Base-by-base conservation (phyloP, 2,329 filamentous ascomycete genomes). In the Neofusicoccum umdonicola region DNA sequence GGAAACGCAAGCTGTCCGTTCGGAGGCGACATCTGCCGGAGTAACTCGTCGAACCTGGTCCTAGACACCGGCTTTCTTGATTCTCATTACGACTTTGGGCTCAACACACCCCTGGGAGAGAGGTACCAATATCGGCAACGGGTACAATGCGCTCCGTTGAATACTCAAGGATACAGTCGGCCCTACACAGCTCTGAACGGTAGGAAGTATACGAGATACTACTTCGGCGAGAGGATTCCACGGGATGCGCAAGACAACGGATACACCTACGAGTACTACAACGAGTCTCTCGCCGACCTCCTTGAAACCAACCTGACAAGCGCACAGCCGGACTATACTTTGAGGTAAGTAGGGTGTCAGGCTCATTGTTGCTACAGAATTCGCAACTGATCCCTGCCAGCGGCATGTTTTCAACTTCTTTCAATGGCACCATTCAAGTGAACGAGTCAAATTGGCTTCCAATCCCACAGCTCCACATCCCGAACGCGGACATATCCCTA, bases 401-500 rank as follows among this genome's bases (percentile, higher is more conserved):
- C 41, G 41, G 41, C 41, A 7, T 44, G 6, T 15, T 4, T 4
- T 44, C 41, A 8, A 34, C 41, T 2, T 27, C 19, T 7, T 12
- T 44, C 4, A 58, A 58, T 34, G 35, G 51, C 12, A 15, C 41
- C 8, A 56, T 37, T n/a, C 15, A 37, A 4, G 7, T 22, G 9
- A 39, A 42, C 1, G 39, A 31, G 8, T 63, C 47, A 6, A 31
- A n/a, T 1, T 62, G 54, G 44, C 19, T 12, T n/a, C 72, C 76
- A 2, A 72, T 75, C 35, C 67, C 70, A 15, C 68, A 68, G 41
- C 71, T 79, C 44, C 67, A 67, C 3, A 66, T 68, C 15, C 67
- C 63, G 1, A 69, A 76, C 50, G 72, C 73, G 4, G 76, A 78
- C 52, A 58, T 74, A 8, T 68, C 69, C 13, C 47, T 77, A 4